These are phyloP conservation scores for Chlorella ohadii DNA, from an alignment of 139 green algal genomes.

Conservation along the genomic window DNA sequence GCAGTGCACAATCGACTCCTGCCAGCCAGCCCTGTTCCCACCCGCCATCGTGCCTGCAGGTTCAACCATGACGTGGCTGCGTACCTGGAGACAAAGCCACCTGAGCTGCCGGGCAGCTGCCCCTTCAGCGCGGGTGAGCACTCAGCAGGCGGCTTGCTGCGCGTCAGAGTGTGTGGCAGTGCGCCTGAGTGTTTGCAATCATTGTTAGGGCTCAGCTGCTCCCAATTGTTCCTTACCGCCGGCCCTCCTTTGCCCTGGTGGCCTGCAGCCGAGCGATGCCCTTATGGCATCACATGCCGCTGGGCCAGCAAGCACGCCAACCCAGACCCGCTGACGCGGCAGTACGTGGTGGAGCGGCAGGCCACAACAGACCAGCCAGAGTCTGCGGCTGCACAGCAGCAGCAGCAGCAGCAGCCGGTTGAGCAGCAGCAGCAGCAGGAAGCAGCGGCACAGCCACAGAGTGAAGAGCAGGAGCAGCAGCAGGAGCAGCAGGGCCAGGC, in stretches of 20 bases:
- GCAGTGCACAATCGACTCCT: no score
- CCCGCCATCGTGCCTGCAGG: no score
- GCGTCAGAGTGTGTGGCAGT: not conserved
- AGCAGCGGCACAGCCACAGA: no score
- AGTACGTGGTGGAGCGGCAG: conserved; percentile 10
- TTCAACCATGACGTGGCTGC: conserved; percentile 78
- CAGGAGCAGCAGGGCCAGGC: not conserved
- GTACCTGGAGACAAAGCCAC: conserved; percentile 67
- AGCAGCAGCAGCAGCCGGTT: not conserved
- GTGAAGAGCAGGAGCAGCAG: no score
- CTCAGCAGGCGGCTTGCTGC: not conserved
- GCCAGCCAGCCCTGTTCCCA: no score
- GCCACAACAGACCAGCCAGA: no score
- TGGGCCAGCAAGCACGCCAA: conserved; percentile 65
- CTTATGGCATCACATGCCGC: conserved; percentile 63
- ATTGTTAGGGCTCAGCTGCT: no score
- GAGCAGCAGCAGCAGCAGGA: conserved; percentile 22
- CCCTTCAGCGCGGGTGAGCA: conserved; percentile 54
- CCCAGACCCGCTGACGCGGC: conserved; percentile 34
- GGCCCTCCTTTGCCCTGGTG: not conserved
- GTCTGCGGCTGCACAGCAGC: not conserved
- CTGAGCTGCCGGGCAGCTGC: conserved; percentile 80
- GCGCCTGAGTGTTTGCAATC: no score
- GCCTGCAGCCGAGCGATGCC: not conserved
- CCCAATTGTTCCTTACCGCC: no score